phyloP scores from a whole-genome alignment of 2,329 filamentous ascomycete genomes.

The Remersonia thermophila region DNA sequence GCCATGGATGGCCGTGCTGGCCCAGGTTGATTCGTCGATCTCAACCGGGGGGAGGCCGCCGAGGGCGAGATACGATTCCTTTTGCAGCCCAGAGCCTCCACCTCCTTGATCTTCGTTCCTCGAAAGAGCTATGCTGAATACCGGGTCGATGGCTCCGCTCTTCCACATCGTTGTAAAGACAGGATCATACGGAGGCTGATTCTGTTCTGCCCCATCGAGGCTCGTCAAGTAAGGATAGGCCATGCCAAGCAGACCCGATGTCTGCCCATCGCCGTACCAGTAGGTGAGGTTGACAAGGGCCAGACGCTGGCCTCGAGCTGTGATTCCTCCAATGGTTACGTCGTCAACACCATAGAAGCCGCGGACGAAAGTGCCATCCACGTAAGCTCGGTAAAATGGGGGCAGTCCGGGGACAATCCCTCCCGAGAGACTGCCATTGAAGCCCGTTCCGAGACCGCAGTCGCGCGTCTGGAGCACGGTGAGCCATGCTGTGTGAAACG shows the following conservation, averaged over 20 bases:
- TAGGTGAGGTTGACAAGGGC: conserved; percentile 30
- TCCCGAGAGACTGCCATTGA: conserved; percentile 23
- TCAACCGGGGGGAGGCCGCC: conserved; percentile 35
- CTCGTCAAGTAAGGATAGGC: conserved; percentile 37
- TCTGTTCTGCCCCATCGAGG: conserved; percentile 19
- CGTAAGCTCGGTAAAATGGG: conserved; percentile 32
- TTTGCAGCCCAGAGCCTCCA: background rate
- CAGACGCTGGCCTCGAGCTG: conserved; percentile 32
- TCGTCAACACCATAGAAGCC: conserved; percentile 28
- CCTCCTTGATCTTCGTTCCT: conserved; percentile 18
- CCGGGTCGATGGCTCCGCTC: conserved; percentile 27
- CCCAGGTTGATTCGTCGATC: conserved; percentile 17
- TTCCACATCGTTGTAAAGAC: conserved; percentile 38
- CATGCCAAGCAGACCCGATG: conserved; percentile 38
- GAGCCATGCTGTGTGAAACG: no score
- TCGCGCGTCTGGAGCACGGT: conserved; percentile 4
- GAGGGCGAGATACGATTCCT: conserved; percentile 34
- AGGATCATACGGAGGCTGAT: conserved; percentile 29
- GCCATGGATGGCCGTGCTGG: conserved; percentile 16
- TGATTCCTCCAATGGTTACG: conserved; percentile 33
- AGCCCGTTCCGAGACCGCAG: conserved; percentile 18
- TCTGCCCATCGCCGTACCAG: conserved; percentile 31
- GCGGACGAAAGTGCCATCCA: conserved; percentile 28
- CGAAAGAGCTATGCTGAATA: conserved; percentile 37
- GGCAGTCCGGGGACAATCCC: conserved; percentile 23